A percentile compares a stretch with the other conserved stretches of the same genome.
Conservation (phyloP, 176 grass and related monocot genomes). For the Oryza glaberrima region DNA sequence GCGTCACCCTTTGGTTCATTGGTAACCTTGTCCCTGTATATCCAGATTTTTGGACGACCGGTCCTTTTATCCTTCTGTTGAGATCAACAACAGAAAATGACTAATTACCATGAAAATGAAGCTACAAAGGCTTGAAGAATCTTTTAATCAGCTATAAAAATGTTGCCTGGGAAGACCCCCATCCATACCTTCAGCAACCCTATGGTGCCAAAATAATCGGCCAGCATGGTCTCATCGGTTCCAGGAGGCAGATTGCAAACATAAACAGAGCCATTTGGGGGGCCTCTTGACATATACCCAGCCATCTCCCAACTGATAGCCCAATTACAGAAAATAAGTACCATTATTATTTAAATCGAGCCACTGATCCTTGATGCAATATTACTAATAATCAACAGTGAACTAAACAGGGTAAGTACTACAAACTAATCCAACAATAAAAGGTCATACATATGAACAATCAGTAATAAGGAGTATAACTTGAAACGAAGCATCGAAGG, state of each 20-base stretch:
- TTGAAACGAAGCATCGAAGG: background rate
- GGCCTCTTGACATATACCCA: conserved; percentile 53
- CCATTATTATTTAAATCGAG: background rate
- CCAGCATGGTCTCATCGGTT: conserved; percentile 93
- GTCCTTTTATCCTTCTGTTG: too few species aligned
- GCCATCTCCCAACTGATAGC: conserved; percentile 51
- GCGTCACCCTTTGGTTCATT: conserved; percentile 97
- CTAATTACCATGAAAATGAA: too few species aligned
- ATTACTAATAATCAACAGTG: background rate
- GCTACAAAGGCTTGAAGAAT: background rate
- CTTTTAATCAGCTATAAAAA: conserved; percentile 43
- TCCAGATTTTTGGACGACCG: conserved; percentile 76
- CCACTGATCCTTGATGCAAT: background rate
- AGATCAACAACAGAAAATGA: too few species aligned
- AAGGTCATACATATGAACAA: background rate
- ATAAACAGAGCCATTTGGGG: conserved; percentile 76
- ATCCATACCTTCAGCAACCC: conserved; percentile 97
- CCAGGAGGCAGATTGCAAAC: conserved; percentile 89
- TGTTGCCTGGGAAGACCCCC: conserved; percentile 65
- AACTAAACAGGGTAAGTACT: background rate
- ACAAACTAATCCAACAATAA: background rate
- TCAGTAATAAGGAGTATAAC: conserved; percentile 12
- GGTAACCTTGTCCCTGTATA: conserved; percentile 89
- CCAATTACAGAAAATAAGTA: background rate
- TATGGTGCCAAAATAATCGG: conserved; percentile 97